A percentile compares a stretch with the other conserved stretches of the same genome.
phyloP scores from a whole-genome alignment of 2,329 filamentous ascomycete species.

The Cytospora paraplurivora region DNA sequence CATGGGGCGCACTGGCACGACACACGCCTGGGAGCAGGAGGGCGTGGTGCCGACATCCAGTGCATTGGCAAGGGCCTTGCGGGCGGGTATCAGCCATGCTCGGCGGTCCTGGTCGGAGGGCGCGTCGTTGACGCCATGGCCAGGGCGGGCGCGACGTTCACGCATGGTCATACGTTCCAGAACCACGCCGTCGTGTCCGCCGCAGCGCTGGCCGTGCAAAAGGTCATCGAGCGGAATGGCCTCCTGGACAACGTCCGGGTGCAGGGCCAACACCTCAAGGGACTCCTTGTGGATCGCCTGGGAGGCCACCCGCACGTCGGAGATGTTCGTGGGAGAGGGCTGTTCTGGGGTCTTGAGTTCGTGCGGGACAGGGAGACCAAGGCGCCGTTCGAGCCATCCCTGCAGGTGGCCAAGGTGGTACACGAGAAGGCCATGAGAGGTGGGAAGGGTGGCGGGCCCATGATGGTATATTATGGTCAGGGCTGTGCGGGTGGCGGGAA shows the following conservation, averaged over 20 bases:
- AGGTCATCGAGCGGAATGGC: conserved; percentile 57
- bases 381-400: conserved; percentile 30
- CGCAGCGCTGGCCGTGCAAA: conserved; percentile 64
- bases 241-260: conserved; percentile 59
- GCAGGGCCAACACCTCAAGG: conserved; percentile 54
- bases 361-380: conserved; percentile 31
- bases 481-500: conserved; percentile 57
- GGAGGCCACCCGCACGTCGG: conserved; percentile 54
- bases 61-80: conserved; percentile 68
- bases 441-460: conserved; percentile 42
- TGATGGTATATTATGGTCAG: conserved; percentile 61
- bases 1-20: conserved; percentile 58
- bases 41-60: conserved; percentile 62
- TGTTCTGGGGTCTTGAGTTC: conserved; percentile 57
- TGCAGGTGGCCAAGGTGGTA: conserved; percentile 30
- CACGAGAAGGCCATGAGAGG: conserved; percentile 35
- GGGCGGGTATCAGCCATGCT: conserved; percentile 64
- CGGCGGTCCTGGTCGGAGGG: conserved; percentile 58
- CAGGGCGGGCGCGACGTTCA: conserved; percentile 38
- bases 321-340: conserved; percentile 61
- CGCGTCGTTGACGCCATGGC: conserved; percentile 51
- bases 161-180: conserved; percentile 65
- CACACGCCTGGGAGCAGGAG: conserved; percentile 65
- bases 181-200: conserved; percentile 61
- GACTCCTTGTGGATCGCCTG: conserved; percentile 47